These are phyloP conservation scores for Penicillium tannophilum DNA, from an alignment of 495 filamentous ascomycete species.

Conservation along the genomic window DNA sequence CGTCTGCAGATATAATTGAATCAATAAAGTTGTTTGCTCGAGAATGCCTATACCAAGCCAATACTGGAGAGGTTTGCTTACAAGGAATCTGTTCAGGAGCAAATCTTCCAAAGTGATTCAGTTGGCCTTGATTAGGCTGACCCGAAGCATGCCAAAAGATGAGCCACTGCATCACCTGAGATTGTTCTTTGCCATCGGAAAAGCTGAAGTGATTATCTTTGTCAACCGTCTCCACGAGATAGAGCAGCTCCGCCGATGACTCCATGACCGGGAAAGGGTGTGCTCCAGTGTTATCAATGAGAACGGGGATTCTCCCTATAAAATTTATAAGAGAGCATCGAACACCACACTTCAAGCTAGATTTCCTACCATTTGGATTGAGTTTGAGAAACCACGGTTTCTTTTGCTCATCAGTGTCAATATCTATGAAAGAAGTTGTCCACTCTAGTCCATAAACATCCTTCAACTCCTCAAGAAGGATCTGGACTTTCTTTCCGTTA, in stretches of 20 bases:
- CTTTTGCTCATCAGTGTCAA: conserved; percentile 60
- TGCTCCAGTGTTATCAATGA: not conserved
- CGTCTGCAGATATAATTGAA: not conserved
- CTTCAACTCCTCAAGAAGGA: not conserved
- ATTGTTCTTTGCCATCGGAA: conserved; percentile 27
- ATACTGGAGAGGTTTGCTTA: not conserved
- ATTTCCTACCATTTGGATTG: not conserved
- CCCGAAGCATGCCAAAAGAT: conserved; percentile 43
- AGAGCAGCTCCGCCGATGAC: not conserved
- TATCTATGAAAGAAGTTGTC: conserved; percentile 54
- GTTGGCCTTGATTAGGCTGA: conserved; percentile 32
- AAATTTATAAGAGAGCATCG: not conserved
- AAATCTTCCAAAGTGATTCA: conserved; percentile 30
- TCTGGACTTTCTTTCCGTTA: not conserved
- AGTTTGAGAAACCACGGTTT: conserved; percentile 60
- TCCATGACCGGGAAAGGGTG: not conserved
- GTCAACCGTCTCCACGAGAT: not conserved
- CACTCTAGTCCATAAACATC: conserved; percentile 53
- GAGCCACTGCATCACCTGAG: conserved; percentile 28
- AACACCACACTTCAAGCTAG: too few relatives aligned
- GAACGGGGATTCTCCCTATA: not conserved
- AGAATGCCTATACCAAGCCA: not conserved
- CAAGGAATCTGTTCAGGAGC: conserved; percentile 9
- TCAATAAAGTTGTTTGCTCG: not conserved
- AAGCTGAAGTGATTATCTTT: not conserved